Percentiles rank a stretch among this genome's conserved stretches.
Evolutionary conservation across 139 green algal species (phyloP).

Genomic region (Microglena sp.): DNA sequence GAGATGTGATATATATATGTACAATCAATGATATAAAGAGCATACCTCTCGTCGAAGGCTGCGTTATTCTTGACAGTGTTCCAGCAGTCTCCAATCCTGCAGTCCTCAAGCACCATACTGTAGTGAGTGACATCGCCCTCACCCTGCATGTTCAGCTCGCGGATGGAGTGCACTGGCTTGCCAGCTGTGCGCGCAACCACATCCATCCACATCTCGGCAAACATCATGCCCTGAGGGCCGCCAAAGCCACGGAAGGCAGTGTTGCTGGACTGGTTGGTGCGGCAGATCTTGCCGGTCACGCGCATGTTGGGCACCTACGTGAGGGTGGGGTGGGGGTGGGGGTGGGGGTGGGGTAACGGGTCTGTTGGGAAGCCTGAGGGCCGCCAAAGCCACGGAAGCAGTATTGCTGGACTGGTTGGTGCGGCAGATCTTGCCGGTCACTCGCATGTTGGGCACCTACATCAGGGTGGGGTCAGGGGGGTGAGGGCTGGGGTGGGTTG

Average conservation of each 20-base stretch:
- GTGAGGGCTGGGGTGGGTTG: too few relatives aligned
- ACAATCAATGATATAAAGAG: too few relatives aligned
- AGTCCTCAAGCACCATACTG: constrained; percentile 53
- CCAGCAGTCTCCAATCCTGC: constrained; percentile 47
- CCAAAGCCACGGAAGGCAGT: constrained; percentile 94
- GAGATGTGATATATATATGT: too few relatives aligned
- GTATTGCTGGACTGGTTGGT: constrained; percentile 90
- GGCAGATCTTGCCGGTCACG: constrained; percentile 60
- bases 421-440: constrained; percentile 59
- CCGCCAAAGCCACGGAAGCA: constrained; percentile 92
- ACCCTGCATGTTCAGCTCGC: constrained; percentile 56
- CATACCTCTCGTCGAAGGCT: not conserved
- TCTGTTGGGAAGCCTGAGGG: constrained; percentile 39
- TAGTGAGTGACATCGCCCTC: constrained; percentile 76
- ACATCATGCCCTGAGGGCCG: constrained; percentile 74
- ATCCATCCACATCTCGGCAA: constrained; percentile 79
- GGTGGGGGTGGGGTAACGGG: constrained; percentile 11
- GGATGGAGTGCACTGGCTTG: constrained; percentile 7
- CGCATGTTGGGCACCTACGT: constrained; percentile 55
- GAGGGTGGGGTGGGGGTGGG: not conserved
- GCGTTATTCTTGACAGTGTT: constrained; percentile 18
- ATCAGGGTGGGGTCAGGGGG: too few relatives aligned
- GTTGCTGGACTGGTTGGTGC: constrained; percentile 83
- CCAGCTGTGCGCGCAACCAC: constrained; percentile 27
- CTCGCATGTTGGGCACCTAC: constrained; percentile 60